These are phyloP conservation scores for Centaurea solstitialis DNA, from an alignment of 129 eudicot genomes.

Conservation along the genomic window DNA sequence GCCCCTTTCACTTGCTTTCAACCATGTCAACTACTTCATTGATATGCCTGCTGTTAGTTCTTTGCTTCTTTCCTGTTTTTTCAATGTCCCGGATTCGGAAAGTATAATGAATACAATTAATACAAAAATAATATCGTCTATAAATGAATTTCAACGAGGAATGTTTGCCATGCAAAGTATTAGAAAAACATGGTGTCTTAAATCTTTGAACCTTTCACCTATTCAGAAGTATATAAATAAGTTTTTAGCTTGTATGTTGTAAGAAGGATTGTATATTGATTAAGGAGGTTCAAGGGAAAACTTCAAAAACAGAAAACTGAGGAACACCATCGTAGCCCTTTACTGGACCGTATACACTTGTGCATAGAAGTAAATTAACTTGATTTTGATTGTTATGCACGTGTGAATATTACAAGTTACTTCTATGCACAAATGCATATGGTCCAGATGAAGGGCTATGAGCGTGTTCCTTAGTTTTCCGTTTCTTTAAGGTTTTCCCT, in stretches of 20 bases:
- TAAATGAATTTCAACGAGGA: not conserved
- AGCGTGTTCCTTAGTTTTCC: too few species aligned
- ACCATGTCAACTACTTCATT: constrained; percentile 74
- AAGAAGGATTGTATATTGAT: not conserved
- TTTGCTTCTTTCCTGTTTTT: not conserved
- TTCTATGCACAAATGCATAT: too few species aligned
- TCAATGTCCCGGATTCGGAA: not conserved
- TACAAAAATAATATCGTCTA: not conserved
- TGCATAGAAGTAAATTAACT: too few species aligned
- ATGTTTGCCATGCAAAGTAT: not conserved
- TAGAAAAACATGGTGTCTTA: not conserved
- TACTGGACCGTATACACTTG: too few species aligned
- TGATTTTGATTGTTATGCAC: too few species aligned
- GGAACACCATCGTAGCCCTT: too few species aligned
- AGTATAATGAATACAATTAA: not conserved
- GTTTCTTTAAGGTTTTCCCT: too few species aligned
- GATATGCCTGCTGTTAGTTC: constrained; percentile 85
- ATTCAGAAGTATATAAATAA: not conserved
- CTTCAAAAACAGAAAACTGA: too few species aligned
- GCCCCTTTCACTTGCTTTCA: constrained; percentile 76
- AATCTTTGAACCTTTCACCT: not conserved
- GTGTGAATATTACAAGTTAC: too few species aligned
- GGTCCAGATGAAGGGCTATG: too few species aligned
- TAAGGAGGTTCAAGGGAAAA: not conserved
- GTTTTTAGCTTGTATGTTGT: not conserved